Evolutionary conservation across 1,284 basidiomycete species (phyloP), one percentile per base, ranked within the genome.

Genomic region (Coriolopsis trogii): DNA sequence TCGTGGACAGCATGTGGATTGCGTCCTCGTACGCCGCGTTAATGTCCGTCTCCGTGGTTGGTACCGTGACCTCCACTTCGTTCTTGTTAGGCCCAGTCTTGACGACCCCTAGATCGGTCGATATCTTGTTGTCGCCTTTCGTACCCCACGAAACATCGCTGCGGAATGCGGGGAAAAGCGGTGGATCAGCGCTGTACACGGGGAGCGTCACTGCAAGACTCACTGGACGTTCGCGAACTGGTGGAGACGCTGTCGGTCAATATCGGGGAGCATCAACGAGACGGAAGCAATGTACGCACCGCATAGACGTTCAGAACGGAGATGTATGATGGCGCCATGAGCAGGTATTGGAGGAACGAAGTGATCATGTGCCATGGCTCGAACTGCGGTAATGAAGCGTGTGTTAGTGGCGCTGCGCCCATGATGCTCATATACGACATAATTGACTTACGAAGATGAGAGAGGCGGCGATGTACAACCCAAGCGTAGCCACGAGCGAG

Each of bases 341-440:
- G 77, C 20, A 95, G 73, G 66, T 98, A 98, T 69, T 98, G 95
- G 13, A 95, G 36, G 72, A 97, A 96, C n/a, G 89, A 92, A 0
- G 95, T 97, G 65, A 97, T 79, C 88, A 91, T 87, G 65, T 96
- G 94, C 85, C 91, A 91, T 3, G 93, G 93, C 64, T 95, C 90
- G 62, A 92, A 85, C 87, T 90, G 59, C 37, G 56, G 23, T 15
- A 20, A 48, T 55, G 54, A 46, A n/a, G n/a, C n/a, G n/a, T n/a
- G n/a, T n/a, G n/a, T n/a, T n/a, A n/a, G n/a, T n/a, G n/a, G n/a
- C n/a, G n/a, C n/a, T n/a, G n/a, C n/a, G n/a, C n/a, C n/a, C n/a
- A n/a, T n/a, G n/a, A n/a, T n/a, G n/a, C n/a, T n/a, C n/a, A n/a
- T n/a, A n/a, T n/a, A n/a, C n/a, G n/a, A n/a, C n/a, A n/a, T n/a